Evolutionary conservation across 2,329 filamentous ascomycete genomes (phyloP).

Genomic region (Sarocladium brachiariae): DNA sequence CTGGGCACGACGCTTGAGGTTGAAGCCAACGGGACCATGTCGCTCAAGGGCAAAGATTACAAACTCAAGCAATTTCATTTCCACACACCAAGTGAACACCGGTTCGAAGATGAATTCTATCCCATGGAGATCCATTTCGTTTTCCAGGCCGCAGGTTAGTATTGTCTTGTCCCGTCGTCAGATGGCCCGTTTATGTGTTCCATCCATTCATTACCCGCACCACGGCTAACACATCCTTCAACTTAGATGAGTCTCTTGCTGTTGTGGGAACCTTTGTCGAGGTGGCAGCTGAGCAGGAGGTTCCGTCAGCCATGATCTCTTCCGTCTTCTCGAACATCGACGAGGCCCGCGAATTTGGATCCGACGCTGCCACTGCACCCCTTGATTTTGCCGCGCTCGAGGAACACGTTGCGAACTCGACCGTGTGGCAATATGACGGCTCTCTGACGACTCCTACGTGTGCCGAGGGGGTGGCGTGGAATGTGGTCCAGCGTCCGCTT

Average conservation of each 20-base stretch:
- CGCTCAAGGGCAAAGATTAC: conserved; percentile 31
- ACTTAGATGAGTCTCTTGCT: conserved; percentile 16
- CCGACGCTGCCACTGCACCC: conserved; percentile 22
- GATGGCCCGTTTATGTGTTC: no score
- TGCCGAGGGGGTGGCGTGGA: conserved; percentile 45
- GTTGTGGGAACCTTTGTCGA: conserved; percentile 33
- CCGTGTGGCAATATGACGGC: conserved; percentile 44
- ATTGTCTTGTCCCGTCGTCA: no score
- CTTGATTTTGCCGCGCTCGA: conserved; percentile 34
- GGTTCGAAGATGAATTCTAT: conserved; percentile 33
- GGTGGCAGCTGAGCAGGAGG: conserved; percentile 15
- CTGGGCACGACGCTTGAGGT: conserved; percentile 41
- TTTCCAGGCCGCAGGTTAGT: conserved; percentile 25
- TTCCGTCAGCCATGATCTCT: conserved; percentile 21
- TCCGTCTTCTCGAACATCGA: conserved; percentile 28
- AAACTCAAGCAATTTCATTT: conserved; percentile 47
- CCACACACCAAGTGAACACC: conserved; percentile 51
- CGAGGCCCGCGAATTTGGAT: conserved; percentile 28
- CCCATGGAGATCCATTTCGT: conserved; percentile 36
- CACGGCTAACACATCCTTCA: neutral
- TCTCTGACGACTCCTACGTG: conserved; percentile 55
- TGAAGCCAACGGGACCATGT: conserved; percentile 37
- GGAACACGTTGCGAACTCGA: conserved; percentile 25
- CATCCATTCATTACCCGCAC: no score
- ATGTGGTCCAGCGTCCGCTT: conserved; percentile 40